phyloP scores from a whole-genome alignment of 2,329 filamentous ascomycete genomes.

The Pseudogymnoascus sp. region DNA sequence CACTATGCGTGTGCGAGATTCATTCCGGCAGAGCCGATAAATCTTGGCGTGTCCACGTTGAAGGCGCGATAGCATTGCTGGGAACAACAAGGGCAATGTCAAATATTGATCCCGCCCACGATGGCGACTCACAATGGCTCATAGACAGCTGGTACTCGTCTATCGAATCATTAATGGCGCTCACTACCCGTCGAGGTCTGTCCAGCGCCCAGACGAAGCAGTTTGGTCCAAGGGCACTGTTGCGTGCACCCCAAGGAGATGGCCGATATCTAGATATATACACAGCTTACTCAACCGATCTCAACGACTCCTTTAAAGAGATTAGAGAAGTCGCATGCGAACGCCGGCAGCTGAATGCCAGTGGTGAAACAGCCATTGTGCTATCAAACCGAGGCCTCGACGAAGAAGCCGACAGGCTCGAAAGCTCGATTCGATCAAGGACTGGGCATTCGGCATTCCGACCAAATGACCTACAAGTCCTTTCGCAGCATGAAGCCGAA shows the following conservation, averaged over 20 bases:
- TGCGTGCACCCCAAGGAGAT: background rate
- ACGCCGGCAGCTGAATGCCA: conserved; percentile 17
- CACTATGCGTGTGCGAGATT: conserved; percentile 35
- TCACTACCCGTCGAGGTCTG: conserved; percentile 29
- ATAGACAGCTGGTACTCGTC: conserved; percentile 34
- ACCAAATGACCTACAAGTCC: conserved; percentile 14
- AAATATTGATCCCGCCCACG: background rate
- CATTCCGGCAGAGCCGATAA: conserved; percentile 32
- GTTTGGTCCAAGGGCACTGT: background rate
- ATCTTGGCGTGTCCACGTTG: conserved; percentile 36
- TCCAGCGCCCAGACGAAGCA: conserved; percentile 19
- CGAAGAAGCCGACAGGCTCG: conserved; percentile 28
- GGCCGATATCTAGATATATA: conserved; percentile 35
- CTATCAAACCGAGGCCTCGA: conserved; percentile 20
- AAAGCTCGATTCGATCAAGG: conserved; percentile 28
- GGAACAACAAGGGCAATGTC: conserved; percentile 18
- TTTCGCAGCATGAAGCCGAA: conserved; percentile 18
- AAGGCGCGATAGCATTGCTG: conserved; percentile 34
- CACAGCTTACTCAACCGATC: conserved; percentile 33
- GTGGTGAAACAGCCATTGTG: conserved; percentile 11
- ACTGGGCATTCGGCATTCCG: conserved; percentile 31
- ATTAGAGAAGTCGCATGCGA: conserved; percentile 32
- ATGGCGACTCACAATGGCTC: conserved; percentile 17
- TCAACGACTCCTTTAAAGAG: conserved; percentile 31
- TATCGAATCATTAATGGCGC: conserved; percentile 33